Conservation (phyloP, 805 yeast species). For the Wickerhamiella australiensis region DNA sequence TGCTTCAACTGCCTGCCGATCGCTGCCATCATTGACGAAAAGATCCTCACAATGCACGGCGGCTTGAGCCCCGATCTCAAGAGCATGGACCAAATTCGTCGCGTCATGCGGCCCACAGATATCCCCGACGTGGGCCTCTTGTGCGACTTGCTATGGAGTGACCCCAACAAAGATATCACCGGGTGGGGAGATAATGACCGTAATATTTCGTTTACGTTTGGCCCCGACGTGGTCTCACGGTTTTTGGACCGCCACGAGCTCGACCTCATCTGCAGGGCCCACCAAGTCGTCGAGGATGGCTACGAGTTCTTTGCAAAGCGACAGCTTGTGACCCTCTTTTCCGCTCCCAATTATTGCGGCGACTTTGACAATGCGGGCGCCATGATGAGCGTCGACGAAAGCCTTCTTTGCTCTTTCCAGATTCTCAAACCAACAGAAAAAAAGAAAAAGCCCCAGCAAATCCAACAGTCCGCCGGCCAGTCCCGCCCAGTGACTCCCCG, state of each 20-base stretch:
- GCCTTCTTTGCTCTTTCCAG: constrained; percentile 80
- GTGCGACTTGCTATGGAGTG: constrained; percentile 96
- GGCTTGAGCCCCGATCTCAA: constrained; percentile 95
- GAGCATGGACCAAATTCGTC: constrained; percentile 96
- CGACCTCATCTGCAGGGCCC: constrained; percentile 97
- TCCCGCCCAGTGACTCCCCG: constrained; percentile 47
- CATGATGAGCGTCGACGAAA: constrained; percentile 98
- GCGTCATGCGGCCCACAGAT: constrained; percentile 99
- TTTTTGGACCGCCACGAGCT: constrained; percentile 93
- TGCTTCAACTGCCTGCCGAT: constrained; percentile 97
- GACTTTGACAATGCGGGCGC: constrained; percentile 99
- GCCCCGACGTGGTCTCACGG: constrained; percentile 97
- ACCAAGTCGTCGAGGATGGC: constrained; percentile 98
- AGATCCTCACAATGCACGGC: constrained; percentile 98
- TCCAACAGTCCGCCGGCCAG: constrained; percentile 22
- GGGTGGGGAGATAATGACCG: constrained; percentile 99
- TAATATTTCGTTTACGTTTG: constrained; percentile 98
- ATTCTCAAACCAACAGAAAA: constrained; percentile 97
- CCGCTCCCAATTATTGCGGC: constrained; percentile 98
- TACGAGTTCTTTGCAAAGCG: constrained; percentile 94
- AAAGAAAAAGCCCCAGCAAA: constrained; percentile 53
- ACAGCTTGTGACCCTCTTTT: constrained; percentile 86
- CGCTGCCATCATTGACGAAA: constrained; percentile 96
- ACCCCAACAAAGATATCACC: constrained; percentile 94
- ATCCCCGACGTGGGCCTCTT: constrained; percentile 95